Evolutionary conservation across 2,329 filamentous ascomycete species (phyloP), one percentile per base, ranked within the genome.

Genomic region (Fusarium ambrosium): DNA sequence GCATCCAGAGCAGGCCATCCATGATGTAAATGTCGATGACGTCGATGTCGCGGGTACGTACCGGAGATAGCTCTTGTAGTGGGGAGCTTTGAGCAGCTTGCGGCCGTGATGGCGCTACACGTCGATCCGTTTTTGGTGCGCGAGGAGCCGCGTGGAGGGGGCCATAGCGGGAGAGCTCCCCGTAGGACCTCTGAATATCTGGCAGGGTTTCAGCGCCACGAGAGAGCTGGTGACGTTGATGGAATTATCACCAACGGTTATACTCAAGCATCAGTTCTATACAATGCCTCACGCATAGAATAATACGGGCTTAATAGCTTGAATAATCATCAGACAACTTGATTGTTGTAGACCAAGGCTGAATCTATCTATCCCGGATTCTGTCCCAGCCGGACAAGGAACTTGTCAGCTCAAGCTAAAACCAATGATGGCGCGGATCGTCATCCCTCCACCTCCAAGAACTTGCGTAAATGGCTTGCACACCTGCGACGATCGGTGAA

Each of bases 391-490:
- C 55, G 51, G 56, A 75, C 72, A 74, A 29, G 72, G 70, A 62
- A 72, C 24, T 20, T 62, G 18, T 4, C 53, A 68, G 22, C 58
- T 58, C 20, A 37, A 51, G 66, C 68, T 71, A 72, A 53, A 45
- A 32, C 24, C 43, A 29, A 41, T 20, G 59, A 64, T 59, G 41
- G 70, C 34, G 60, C 60, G 18, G 69, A 75, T 65, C 55, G 34
- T 60, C 64, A 67, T 55, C 58, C 37, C 43, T 48, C 64, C 64
- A 74, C 72, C 55, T 24, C 20, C 62, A 56, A 45, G 62, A 62
- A 53, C 69, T 77, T 79, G 75, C 77, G 77, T 79, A 77, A 62
- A 79, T 77, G 77, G 77, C 77, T 78, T 72, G 72, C 41, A 41
- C 51, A 39, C 56, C 34, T 62, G 34, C 39, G 29, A 29, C 27